Percentiles rank a stretch among this genome's conserved stretches.
phyloP scores from a whole-genome alignment of 768 basidiomycete species.

The Kwoniella pini region DNA sequence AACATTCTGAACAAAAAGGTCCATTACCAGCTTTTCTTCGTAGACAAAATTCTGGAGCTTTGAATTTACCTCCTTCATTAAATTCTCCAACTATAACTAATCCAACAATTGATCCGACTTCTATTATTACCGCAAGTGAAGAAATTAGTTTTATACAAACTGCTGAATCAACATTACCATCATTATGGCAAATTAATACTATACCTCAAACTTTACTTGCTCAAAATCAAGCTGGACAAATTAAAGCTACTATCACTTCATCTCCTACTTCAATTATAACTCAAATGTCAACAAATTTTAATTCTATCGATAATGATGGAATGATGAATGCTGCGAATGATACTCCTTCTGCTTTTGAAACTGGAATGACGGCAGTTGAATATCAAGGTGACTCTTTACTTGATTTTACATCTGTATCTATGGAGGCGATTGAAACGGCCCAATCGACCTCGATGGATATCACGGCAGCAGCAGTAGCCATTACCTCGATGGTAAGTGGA shows the following conservation, averaged over 20 bases:
- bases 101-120: not conserved
- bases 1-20: not conserved
- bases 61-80: constrained; percentile 16
- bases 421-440: not conserved
- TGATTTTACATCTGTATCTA: not conserved
- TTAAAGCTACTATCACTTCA: not conserved
- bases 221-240: not conserved
- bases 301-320: too few relatives aligned
- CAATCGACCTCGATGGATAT: not conserved
- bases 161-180: not conserved
- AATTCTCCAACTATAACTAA: not conserved
- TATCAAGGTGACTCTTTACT: not conserved
- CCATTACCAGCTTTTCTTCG: constrained; percentile 12
- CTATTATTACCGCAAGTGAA: not conserved
- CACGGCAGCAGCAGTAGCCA: constrained; percentile 7
- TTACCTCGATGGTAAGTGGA: constrained; percentile 7
- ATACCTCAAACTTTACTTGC: not conserved
- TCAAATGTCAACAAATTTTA: not conserved
- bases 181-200: not conserved
- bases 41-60: not conserved
- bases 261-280: not conserved
- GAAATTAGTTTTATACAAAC: not conserved
- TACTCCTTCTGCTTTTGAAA: not conserved
- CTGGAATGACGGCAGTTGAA: not conserved
- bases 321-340: not conserved